Percentiles rank a stretch among this genome's conserved stretches.
phyloP scores from a whole-genome alignment of 139 green algal genomes.

The Astrephomene gubernaculifera region DNA sequence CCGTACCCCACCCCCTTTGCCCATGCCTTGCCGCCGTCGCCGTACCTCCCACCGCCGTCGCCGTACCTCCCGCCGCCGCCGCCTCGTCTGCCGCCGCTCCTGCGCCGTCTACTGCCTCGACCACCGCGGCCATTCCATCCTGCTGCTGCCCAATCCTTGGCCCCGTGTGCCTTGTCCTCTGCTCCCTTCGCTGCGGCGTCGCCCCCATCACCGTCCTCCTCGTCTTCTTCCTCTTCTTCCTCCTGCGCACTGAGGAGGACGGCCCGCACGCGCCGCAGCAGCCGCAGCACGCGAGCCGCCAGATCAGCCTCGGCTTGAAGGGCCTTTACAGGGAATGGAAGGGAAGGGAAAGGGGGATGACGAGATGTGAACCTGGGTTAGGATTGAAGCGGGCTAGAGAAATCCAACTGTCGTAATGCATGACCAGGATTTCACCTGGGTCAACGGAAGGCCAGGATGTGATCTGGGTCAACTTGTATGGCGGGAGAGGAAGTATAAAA shows the following conservation, averaged over 20 bases:
- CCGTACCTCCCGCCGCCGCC: too few species aligned
- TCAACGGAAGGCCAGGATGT: too few species aligned
- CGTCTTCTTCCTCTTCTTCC: background rate
- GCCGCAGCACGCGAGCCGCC: background rate
- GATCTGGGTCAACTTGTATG: too few species aligned
- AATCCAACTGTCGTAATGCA: too few species aligned
- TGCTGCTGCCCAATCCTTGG: too few species aligned
- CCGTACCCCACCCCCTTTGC: constrained; percentile 41
- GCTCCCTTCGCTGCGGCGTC: background rate
- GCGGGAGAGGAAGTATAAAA: too few species aligned
- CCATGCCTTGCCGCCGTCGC: background rate
- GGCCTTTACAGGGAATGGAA: background rate
- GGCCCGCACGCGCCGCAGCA: constrained; percentile 3
- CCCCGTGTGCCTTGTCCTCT: too few species aligned
- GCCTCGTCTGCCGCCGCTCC: background rate
- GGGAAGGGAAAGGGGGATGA: background rate
- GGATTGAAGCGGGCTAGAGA: background rate
- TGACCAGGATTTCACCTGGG: too few species aligned
- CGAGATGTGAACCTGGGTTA: background rate
- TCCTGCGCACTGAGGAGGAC: constrained; percentile 6
- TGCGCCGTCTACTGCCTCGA: background rate
- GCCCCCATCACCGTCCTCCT: background rate
- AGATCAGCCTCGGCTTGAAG: background rate
- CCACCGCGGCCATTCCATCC: background rate
- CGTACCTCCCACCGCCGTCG: too few species aligned